Percentiles rank a stretch among this genome's conserved stretches.
Evolutionary conservation across 1,284 basidiomycete species (phyloP).

Genomic region (Pseudomicrostroma phylloplanum): DNA sequence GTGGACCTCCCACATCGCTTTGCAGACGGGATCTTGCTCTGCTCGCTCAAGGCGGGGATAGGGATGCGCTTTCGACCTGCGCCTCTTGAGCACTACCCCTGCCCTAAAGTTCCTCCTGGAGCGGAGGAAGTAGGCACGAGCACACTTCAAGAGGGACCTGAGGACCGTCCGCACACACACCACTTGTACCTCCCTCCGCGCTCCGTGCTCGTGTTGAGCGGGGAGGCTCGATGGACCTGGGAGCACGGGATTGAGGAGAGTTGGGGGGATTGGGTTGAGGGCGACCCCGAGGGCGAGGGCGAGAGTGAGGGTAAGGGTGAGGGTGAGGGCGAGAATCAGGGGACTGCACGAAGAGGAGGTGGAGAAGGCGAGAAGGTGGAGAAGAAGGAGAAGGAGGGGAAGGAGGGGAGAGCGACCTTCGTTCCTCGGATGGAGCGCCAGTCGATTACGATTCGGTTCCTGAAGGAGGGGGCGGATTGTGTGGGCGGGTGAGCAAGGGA

Average conservation of each 20-base stretch:
- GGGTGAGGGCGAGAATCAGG: background rate
- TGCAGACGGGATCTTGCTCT: conserved; percentile 43
- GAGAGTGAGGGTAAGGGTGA: background rate
- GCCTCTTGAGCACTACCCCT: background rate
- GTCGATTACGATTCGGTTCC: background rate
- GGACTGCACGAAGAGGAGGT: background rate
- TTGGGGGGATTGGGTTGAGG: conserved; percentile 15
- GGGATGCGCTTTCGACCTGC: conserved; percentile 29
- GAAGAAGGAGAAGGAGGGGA: background rate
- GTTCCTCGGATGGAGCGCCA: background rate
- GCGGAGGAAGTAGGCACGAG: conserved; percentile 1
- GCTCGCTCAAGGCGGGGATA: conserved; percentile 29
- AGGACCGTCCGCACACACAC: background rate
- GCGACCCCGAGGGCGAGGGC: background rate
- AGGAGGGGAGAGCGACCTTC: background rate
- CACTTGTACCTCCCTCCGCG: conserved; percentile 52
- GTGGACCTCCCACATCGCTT: conserved; percentile 54
- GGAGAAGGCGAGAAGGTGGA: background rate
- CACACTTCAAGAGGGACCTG: background rate
- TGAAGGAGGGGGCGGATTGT: background rate
- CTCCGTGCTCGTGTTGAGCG: conserved; percentile 51
- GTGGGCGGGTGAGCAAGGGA: background rate
- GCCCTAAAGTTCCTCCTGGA: background rate
- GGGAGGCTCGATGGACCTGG: conserved; percentile 54
- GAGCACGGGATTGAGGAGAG: conserved; percentile 52